Conservation (phyloP, 192 early-diverging fungal genomes). For the Pecoramyces ruminantium region DNA sequence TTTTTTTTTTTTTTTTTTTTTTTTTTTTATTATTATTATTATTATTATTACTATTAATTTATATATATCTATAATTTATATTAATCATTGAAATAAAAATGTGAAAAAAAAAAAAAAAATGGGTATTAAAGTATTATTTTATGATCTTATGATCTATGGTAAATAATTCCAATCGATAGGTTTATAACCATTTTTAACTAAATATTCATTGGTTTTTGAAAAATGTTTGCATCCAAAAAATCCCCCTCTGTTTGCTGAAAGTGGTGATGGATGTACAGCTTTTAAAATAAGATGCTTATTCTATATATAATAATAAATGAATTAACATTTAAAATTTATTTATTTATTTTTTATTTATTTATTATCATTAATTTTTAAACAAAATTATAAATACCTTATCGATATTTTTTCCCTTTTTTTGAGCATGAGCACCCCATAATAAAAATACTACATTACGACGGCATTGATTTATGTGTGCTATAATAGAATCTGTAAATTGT, state of each 20-base stretch:
- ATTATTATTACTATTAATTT: no score
- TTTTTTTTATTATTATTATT: no score
- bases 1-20: no score
- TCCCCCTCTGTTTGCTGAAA: constrained; percentile 62
- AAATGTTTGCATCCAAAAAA: constrained; percentile 81
- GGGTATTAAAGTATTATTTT: no score
- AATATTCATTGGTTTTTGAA: constrained; percentile 70
- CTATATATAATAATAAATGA: not conserved
- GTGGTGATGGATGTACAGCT: constrained; percentile 76
- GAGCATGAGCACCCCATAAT: constrained; percentile 80
- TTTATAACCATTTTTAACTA: constrained; percentile 31
- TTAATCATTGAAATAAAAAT: no score
- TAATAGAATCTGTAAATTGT: constrained; percentile 66
- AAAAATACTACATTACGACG: constrained; percentile 65
- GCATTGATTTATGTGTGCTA: constrained; percentile 48
- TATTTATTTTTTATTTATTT: no score
- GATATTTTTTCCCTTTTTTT: constrained; percentile 61
- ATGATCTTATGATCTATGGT: constrained; percentile 7
- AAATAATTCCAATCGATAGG: constrained; percentile 50
- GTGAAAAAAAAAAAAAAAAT: no score
- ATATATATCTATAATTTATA: no score
- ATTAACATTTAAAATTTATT: no score
- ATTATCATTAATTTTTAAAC: no score
- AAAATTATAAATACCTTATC: constrained; percentile 26
- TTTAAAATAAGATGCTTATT: constrained; percentile 69